Evolutionary conservation across 2,329 filamentous ascomycete genomes (phyloP).

Genomic region (Colletotrichum neosansevieriae): DNA sequence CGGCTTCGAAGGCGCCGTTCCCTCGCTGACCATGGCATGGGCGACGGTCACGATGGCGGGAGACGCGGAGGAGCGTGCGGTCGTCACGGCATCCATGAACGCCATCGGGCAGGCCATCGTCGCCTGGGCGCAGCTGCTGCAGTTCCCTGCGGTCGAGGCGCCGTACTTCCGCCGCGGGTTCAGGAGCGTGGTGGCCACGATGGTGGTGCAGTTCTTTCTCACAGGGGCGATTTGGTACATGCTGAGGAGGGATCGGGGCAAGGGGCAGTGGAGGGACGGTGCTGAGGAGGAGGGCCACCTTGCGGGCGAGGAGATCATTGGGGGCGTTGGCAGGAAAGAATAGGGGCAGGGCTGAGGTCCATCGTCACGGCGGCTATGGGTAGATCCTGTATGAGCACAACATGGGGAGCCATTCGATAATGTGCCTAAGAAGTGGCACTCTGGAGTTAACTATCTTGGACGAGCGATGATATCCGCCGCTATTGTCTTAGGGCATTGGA

Average conservation of each 20-base stretch:
- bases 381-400: too few relatives aligned
- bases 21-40: slow-evolving; percentile 54
- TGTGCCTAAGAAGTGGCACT: too few relatives aligned
- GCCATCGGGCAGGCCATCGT: slow-evolving; percentile 56
- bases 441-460: too few relatives aligned
- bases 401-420: too few relatives aligned
- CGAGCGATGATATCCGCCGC: too few relatives aligned
- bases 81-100: slow-evolving; percentile 58
- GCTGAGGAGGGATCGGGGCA: slow-evolving; percentile 18
- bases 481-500: too few relatives aligned
- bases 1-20: slow-evolving; percentile 52
- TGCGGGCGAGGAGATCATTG: neutral
- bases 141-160: slow-evolving; percentile 52
- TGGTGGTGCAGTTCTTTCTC: slow-evolving; percentile 48
- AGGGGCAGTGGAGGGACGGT: neutral
- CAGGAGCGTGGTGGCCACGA: slow-evolving; percentile 48
- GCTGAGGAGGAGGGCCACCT: neutral
- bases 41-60: slow-evolving; percentile 52
- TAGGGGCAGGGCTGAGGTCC: neutral
- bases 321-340: neutral
- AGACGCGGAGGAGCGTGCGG: slow-evolving; percentile 55
- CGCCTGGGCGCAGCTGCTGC: slow-evolving; percentile 54
- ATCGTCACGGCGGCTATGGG: too few relatives aligned
- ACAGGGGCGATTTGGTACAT: slow-evolving; percentile 28
- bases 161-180: slow-evolving; percentile 50